Conservation (phyloP, 371 early-diverging fungal species). For the Apophysomyces variabilis region DNA sequence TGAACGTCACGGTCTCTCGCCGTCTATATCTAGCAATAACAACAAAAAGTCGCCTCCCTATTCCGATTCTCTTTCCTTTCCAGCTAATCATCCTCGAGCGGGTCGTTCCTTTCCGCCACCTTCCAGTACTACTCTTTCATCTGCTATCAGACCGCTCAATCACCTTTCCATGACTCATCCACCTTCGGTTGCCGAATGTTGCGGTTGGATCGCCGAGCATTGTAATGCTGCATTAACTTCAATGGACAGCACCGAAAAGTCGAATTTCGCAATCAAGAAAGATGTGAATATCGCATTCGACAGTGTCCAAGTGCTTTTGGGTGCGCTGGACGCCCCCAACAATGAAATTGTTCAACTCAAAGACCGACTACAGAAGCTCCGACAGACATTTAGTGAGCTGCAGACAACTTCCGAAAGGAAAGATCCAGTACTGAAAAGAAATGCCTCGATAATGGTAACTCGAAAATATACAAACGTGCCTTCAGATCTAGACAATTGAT, state of each 20-base stretch:
- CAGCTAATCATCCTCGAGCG: conserved; percentile 2
- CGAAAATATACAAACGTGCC: neutral
- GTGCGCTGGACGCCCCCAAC: conserved; percentile 25
- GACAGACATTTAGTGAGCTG: conserved; percentile 1
- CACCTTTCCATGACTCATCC: conserved; percentile 15
- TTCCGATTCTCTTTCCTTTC: neutral
- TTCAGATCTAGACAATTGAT: neutral
- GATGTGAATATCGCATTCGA: conserved; percentile 24
- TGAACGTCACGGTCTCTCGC: conserved; percentile 8
- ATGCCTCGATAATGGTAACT: conserved; percentile 10
- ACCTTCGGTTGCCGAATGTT: conserved; percentile 28
- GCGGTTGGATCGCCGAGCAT: conserved; percentile 26
- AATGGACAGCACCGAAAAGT: neutral
- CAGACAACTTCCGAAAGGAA: neutral
- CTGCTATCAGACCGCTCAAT: neutral
- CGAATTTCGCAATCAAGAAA: neutral
- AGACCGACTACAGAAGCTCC: conserved; percentile 18
- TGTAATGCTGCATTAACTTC: conserved; percentile 10
- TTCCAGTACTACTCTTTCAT: neutral
- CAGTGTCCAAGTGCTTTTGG: conserved; percentile 23
- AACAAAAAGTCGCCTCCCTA: conserved; percentile 8
- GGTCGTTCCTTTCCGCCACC: neutral
- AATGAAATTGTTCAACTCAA: neutral
- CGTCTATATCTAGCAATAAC: neutral
- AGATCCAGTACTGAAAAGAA: neutral